These are phyloP conservation scores for Tilletiopsis washingtonensis DNA, from an alignment of 1,284 basidiomycete species.

Conservation along the genomic window DNA sequence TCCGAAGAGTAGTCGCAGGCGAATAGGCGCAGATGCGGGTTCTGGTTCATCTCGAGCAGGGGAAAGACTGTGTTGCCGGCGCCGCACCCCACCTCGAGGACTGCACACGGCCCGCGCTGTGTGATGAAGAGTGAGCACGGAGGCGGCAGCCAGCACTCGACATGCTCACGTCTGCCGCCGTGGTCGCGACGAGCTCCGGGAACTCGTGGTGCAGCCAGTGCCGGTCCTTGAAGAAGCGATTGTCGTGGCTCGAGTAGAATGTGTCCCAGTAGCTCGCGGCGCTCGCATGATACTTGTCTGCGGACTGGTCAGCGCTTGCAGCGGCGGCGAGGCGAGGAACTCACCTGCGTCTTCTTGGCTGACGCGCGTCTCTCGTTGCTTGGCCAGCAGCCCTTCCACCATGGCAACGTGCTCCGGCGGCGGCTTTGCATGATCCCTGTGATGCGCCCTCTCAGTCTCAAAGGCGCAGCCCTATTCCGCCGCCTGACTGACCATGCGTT, in stretches of 20 bases:
- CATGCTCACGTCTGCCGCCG: conserved; percentile 10
- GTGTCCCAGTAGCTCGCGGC: conserved; percentile 38
- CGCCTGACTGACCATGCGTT: conserved; percentile 26
- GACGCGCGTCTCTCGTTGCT: conserved; percentile 29
- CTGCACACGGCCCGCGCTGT: conserved; percentile 12
- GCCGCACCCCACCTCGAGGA: conserved; percentile 44
- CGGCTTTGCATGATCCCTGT: conserved; percentile 38
- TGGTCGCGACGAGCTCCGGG: conserved; percentile 36
- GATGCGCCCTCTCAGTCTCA: not conserved
- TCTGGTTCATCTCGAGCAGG: conserved; percentile 69
- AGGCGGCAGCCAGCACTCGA: not conserved
- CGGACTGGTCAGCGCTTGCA: not conserved
- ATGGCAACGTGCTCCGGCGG: conserved; percentile 23
- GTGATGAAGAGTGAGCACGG: not conserved
- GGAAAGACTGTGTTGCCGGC: conserved; percentile 91
- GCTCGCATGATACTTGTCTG: conserved; percentile 21
- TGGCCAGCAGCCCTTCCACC: conserved; percentile 19
- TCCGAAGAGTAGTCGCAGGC: conserved; percentile 88
- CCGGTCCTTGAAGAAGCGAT: conserved; percentile 45
- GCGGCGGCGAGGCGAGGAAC: not conserved
- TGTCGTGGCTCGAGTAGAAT: conserved; percentile 39
- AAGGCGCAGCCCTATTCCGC: not conserved
- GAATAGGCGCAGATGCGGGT: conserved; percentile 63
- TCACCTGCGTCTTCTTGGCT: conserved; percentile 19
- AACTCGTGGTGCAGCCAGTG: conserved; percentile 44